phyloP scores from a whole-genome alignment of 139 green algal species.

The Choricystis sp. region DNA sequence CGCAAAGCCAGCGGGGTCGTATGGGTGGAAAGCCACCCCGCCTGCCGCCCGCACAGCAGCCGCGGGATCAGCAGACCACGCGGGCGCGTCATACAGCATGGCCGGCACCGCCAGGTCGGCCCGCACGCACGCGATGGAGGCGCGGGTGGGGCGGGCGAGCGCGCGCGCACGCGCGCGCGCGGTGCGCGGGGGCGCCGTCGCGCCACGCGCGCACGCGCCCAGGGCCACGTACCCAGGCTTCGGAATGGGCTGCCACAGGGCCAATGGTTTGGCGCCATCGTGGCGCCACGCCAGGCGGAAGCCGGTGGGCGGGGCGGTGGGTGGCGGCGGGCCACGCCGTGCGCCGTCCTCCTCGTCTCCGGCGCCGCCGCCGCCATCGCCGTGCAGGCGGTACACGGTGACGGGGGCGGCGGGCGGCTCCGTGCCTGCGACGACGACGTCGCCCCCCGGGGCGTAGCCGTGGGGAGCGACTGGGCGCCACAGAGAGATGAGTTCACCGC shows the following conservation, averaged over 20 bases:
- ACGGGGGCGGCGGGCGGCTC: conserved; percentile 33
- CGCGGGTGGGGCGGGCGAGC: not conserved
- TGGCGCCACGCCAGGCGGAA: conserved; percentile 49
- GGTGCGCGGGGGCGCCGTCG: too few relatives aligned
- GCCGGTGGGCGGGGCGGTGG: conserved; percentile 13
- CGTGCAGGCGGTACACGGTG: not conserved
- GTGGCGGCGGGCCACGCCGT: not conserved
- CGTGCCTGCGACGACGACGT: conserved; percentile 34
- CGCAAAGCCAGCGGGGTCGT: not conserved
- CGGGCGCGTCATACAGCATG: not conserved
- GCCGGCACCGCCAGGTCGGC: not conserved
- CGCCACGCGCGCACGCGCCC: not conserved
- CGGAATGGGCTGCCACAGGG: conserved; percentile 44
- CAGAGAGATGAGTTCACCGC: not conserved
- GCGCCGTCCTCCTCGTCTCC: not conserved
- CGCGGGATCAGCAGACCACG: conserved; percentile 1
- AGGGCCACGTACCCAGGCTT: conserved; percentile 24
- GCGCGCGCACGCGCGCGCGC: too few relatives aligned
- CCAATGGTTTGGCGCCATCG: conserved; percentile 20
- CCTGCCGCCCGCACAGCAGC: not conserved
- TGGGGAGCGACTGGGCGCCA: conserved; percentile 4
- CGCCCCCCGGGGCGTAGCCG: conserved; percentile 37
- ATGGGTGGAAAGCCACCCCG: not conserved
- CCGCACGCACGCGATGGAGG: not conserved
- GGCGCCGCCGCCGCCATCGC: not conserved